These are phyloP conservation scores for Amniculicola lignicola DNA, from an alignment of 495 filamentous ascomycete genomes.

Conservation along the genomic window DNA sequence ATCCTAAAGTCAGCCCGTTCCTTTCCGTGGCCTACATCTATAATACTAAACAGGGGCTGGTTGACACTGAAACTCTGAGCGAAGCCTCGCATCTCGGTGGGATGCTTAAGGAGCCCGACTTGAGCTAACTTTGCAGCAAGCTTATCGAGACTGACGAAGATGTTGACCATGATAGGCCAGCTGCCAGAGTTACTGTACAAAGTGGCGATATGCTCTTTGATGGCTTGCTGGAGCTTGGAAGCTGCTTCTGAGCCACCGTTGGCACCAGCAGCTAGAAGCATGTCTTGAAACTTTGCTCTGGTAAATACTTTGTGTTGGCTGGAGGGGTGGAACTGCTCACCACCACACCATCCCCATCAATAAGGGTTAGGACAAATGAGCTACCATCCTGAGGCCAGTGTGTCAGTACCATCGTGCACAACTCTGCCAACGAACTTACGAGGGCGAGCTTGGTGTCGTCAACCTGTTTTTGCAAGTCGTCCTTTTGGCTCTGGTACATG, in stretches of 20 bases:
- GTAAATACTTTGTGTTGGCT: neutral
- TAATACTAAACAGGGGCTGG: conserved; percentile 43
- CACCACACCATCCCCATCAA: conserved; percentile 44
- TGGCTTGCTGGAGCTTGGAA: conserved; percentile 36
- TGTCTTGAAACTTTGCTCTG: conserved; percentile 37
- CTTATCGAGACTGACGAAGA: conserved; percentile 42
- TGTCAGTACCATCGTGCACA: neutral
- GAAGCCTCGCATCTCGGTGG: conserved; percentile 36
- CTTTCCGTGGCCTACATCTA: conserved; percentile 44
- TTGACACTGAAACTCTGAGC: conserved; percentile 40
- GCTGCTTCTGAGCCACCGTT: conserved; percentile 44
- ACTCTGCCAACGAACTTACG: conserved; percentile 3
- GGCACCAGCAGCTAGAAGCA: conserved; percentile 30
- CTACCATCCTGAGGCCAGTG: conserved; percentile 33
- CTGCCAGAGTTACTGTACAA: conserved; percentile 28
- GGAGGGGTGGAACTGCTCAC: conserved; percentile 27
- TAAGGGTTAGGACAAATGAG: conserved; percentile 40
- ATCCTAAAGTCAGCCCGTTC: conserved; percentile 44
- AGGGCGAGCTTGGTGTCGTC: conserved; percentile 14
- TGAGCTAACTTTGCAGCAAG: conserved; percentile 36
- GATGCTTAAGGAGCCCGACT: conserved; percentile 33
- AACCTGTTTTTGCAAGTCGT: conserved; percentile 13
- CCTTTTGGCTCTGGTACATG: conserved; percentile 7
- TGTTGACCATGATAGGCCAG: conserved; percentile 40
- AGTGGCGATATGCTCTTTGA: conserved; percentile 34